phyloP scores from a whole-genome alignment of 2,329 filamentous ascomycete genomes.

The Polytolypa hystricis region DNA sequence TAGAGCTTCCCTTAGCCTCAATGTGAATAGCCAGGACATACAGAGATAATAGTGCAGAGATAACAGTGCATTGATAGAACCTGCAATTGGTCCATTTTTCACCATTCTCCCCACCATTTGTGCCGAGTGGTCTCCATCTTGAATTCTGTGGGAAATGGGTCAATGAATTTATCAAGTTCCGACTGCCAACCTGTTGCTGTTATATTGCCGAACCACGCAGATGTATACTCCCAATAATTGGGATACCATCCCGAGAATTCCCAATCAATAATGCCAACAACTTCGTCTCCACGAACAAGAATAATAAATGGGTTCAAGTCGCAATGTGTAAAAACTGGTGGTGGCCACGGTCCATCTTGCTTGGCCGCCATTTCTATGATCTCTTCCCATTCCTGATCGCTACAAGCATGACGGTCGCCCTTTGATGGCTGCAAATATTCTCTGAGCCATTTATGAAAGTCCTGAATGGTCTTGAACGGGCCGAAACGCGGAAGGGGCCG shows the following conservation, averaged over 20 bases:
- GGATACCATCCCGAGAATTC: constrained; percentile 36
- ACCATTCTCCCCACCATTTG: constrained; percentile 30
- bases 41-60: too few species aligned
- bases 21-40: too few species aligned
- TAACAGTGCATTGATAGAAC: too few species aligned
- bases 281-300: constrained; percentile 20
- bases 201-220: constrained; percentile 23
- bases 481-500: constrained; percentile 22
- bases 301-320: constrained; percentile 29
- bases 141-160: constrained; percentile 26
- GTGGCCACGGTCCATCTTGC: constrained; percentile 27
- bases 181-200: constrained; percentile 20
- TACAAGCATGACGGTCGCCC: not conserved
- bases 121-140: constrained; percentile 32
- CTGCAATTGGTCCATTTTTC: too few species aligned
- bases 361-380: constrained; percentile 24
- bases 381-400: constrained; percentile 20
- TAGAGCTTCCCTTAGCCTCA: too few species aligned
- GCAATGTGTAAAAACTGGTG: constrained; percentile 37
- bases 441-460: constrained; percentile 23
- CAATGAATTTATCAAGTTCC: constrained; percentile 26
- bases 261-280: constrained; percentile 39
- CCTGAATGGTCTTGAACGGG: constrained; percentile 23
- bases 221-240: constrained; percentile 35
- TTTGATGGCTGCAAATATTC: constrained; percentile 17